Percentiles rank a stretch among this genome's conserved stretches.
Evolutionary conservation across 768 basidiomycete genomes (phyloP).

Genomic region (Peribolospora kevripleyi): DNA sequence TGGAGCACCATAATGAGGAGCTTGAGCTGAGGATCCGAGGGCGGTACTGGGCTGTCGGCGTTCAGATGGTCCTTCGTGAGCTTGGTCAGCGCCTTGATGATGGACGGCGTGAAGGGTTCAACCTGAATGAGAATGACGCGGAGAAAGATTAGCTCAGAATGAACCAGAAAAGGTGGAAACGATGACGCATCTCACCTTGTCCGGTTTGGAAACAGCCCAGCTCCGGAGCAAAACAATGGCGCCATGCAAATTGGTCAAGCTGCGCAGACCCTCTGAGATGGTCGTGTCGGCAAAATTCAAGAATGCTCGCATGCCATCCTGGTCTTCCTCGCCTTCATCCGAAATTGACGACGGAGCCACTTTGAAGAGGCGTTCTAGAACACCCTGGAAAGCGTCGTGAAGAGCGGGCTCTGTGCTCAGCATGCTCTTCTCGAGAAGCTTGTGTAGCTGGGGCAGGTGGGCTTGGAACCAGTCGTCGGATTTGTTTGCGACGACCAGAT

Average conservation of each 20-base stretch:
- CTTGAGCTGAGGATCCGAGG: slow-evolving; percentile 32
- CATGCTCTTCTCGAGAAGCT: slow-evolving; percentile 67
- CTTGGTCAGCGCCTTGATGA: slow-evolving; percentile 65
- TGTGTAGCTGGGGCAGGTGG: slow-evolving; percentile 49
- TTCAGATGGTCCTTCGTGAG: slow-evolving; percentile 69
- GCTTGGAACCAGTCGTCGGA: slow-evolving; percentile 52
- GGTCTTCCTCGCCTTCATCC: slow-evolving; percentile 38
- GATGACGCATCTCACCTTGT: slow-evolving; percentile 22
- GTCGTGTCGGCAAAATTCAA: slow-evolving; percentile 49
- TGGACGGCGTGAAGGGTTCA: slow-evolving; percentile 44
- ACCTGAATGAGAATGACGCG: slow-evolving; percentile 18
- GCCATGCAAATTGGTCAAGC: slow-evolving; percentile 45
- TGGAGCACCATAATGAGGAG: slow-evolving; percentile 45
- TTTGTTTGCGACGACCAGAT: slow-evolving; percentile 60
- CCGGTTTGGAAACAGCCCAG: slow-evolving; percentile 51
- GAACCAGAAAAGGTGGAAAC: too few species aligned
- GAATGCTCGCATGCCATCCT: slow-evolving; percentile 47
- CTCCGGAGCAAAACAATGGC: slow-evolving; percentile 68
- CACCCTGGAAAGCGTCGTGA: slow-evolving; percentile 55
- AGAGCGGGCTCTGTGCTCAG: slow-evolving; percentile 51
- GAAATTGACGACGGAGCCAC: slow-evolving; percentile 41
- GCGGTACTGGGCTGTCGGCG: slow-evolving; percentile 25
- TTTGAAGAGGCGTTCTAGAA: slow-evolving; percentile 55
- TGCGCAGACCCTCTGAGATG: slow-evolving; percentile 55
- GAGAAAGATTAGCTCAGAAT: too few species aligned